These are phyloP conservation scores for Echinosophora koreensis DNA, from an alignment of 306 rosid species.

Conservation along the genomic window DNA sequence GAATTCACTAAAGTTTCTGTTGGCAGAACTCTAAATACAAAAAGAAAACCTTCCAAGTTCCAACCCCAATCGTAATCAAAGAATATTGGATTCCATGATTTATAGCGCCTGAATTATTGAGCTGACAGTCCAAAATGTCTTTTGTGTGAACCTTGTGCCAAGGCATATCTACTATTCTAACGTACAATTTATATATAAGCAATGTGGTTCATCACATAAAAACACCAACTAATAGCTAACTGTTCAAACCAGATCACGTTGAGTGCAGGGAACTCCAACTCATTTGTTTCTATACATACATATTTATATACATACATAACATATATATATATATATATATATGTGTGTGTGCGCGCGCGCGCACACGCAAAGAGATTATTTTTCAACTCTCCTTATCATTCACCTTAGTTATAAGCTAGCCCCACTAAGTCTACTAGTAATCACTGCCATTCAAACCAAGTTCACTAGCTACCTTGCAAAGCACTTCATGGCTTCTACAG, in stretches of 20 bases:
- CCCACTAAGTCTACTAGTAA: slow-evolving; percentile 25
- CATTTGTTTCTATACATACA: too few species aligned
- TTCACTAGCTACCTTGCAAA: slow-evolving; percentile 26
- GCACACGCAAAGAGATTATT: background rate
- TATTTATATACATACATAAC: too few species aligned
- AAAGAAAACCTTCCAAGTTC: background rate
- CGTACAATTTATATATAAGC: background rate
- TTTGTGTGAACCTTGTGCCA: slow-evolving; percentile 24
- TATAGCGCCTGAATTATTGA: slow-evolving; percentile 1
- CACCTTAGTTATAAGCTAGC: background rate
- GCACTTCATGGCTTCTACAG: slow-evolving; percentile 64
- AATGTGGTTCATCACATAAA: background rate
- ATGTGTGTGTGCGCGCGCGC: too few species aligned
- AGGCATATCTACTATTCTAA: slow-evolving; percentile 11
- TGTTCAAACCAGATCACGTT: too few species aligned
- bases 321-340: too few species aligned
- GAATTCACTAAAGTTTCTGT: background rate
- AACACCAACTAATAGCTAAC: slow-evolving; percentile 14
- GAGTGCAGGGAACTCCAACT: too few species aligned
- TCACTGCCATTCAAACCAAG: slow-evolving; percentile 34
- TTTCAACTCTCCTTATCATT: background rate
- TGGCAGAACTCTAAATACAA: slow-evolving; percentile 1
- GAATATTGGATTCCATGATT: slow-evolving; percentile 29
- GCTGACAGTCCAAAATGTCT: slow-evolving; percentile 33
- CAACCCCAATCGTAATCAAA: background rate